phyloP scores from a whole-genome alignment of 345 rosid species.

The Eucalyptus lansdowneana region DNA sequence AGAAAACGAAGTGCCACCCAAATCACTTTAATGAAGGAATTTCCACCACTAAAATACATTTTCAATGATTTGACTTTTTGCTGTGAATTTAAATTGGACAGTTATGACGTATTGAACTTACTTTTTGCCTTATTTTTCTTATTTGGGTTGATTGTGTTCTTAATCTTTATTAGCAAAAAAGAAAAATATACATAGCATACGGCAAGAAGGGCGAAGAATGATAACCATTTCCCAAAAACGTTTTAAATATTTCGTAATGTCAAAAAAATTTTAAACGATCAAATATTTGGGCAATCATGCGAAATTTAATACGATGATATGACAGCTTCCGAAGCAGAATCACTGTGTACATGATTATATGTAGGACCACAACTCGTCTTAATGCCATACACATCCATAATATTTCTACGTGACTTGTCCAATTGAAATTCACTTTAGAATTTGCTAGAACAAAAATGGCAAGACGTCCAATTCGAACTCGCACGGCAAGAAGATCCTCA shows the following conservation, averaged over 20 bases:
- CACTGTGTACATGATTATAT: neutral
- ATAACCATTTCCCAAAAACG: neutral
- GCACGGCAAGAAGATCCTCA: neutral
- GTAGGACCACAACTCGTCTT: neutral
- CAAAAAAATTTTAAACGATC: rapidly evolving
- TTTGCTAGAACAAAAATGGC: neutral
- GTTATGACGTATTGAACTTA: neutral
- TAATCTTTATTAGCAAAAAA: neutral
- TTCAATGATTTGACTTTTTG: neutral
- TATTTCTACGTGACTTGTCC: neutral
- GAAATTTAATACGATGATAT: neutral
- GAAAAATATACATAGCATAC: neutral
- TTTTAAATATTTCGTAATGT: neutral
- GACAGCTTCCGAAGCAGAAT: neutral
- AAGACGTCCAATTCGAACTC: neutral
- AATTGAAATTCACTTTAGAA: neutral
- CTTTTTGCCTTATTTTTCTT: neutral
- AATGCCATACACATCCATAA: neutral
- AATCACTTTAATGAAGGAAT: neutral
- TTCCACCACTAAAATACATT: neutral
- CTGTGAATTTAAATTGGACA: neutral
- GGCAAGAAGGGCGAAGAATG: neutral
- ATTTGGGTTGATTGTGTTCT: neutral
- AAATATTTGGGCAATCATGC: neutral
- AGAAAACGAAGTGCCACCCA: neutral